Evolutionary conservation across 2,329 filamentous ascomycete species (phyloP), one percentile per base, ranked within the genome.

Genomic region (Ascochyta pisi): DNA sequence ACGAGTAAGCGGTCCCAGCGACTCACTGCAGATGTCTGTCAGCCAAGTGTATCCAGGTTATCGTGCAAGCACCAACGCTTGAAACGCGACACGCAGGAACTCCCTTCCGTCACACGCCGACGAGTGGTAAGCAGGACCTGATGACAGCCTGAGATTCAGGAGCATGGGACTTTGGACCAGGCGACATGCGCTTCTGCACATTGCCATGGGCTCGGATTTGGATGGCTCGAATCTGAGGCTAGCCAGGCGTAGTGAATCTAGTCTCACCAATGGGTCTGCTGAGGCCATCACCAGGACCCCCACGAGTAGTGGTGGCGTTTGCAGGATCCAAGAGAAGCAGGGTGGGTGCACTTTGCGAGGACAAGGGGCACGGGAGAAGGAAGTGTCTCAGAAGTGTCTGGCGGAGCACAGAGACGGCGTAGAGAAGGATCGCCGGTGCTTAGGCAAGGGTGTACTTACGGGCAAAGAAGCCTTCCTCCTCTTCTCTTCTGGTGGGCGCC

Each of bases 1-100:
- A 98, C 86, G 75, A 99, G 83, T 73, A 98, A 81, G 54, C 94
- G 90, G 79, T 99, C 95, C 95, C 94, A 98, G 80, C 94, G 87
- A 80, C 92, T 96, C 81, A 99, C 95, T 98, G 78, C 50, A 61
- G 54, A 50, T 48, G 67, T 49, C 50, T 56, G 70, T 76, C 62
- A 76, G 72, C 65, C 60, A 61, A 62, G 64, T 73, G 62, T 58
- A 58, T 48, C 41, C 53, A 49, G 60, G 55, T 45, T 33, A 61
- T 61, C 72, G 73, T 70, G 71, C 69, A 61, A 70, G 60, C 67
- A 75, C 71, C 76, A 75, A 61, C 37, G 33, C 15, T 57, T 67
- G 66, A 57, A 65, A 66, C 62, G 61, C 64, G 71, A 64, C 66
- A 77, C 71, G 77, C 75, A 79, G 77, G 77, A 78, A 77, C 74